Evolutionary conservation across 805 yeast species (phyloP).

Genomic region (Lachancea nothofagi): DNA sequence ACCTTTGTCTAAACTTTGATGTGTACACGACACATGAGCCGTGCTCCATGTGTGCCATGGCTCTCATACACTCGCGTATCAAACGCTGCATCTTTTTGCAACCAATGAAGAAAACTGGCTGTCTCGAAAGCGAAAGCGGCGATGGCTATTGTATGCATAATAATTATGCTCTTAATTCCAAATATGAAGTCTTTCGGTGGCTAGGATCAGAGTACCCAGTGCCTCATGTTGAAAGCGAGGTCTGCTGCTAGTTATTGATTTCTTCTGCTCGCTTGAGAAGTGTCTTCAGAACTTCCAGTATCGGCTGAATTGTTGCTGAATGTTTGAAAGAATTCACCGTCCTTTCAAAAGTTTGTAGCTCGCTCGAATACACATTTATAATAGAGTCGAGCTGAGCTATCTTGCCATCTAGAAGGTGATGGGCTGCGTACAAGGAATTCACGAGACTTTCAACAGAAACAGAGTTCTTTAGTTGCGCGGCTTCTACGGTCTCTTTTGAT

Average conservation of each 20-base stretch:
- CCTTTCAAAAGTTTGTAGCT: neutral
- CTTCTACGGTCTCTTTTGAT: conserved; percentile 2
- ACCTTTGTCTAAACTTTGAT: conserved; percentile 70
- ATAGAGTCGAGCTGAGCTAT: conserved; percentile 1
- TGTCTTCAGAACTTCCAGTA: neutral
- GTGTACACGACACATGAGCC: conserved; percentile 94
- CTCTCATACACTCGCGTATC: conserved; percentile 84
- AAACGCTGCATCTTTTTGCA: conserved; percentile 58
- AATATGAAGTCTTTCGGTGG: conserved; percentile 79
- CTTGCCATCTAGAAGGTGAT: conserved; percentile 4
- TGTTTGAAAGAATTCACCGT: neutral
- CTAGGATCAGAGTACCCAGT: conserved; percentile 35
- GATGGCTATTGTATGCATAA: conserved; percentile 70
- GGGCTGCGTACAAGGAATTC: conserved; percentile 5
- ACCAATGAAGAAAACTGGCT: conserved; percentile 47
- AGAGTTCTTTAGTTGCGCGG: conserved; percentile 3
- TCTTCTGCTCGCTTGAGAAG: conserved; percentile 1
- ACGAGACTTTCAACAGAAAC: conserved; percentile 7
- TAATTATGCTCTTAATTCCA: conserved; percentile 75
- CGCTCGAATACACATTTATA: neutral
- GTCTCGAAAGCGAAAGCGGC: conserved; percentile 51
- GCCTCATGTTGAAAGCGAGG: conserved; percentile 19
- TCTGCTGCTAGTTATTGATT: conserved; percentile 20
- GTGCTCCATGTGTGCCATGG: conserved; percentile 96
- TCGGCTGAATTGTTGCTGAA: neutral